A percentile compares a stretch with the other conserved stretches of the same genome.
Conservation (phyloP, 768 basidiomycete genomes). For the Serendipita sp. region DNA sequence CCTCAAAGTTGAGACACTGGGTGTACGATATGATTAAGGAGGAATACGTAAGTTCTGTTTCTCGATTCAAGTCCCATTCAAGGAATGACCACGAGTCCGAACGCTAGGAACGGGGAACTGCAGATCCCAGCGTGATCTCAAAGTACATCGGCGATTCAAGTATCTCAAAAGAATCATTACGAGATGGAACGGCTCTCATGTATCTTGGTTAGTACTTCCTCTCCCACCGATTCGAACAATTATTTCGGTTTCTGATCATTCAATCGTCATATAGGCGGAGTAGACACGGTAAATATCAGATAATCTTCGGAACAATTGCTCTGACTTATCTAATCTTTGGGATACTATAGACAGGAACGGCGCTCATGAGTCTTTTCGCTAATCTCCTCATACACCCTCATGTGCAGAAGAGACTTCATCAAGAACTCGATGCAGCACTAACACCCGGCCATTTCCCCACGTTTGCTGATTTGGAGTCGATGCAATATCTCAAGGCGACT, state of each 20-base stretch:
- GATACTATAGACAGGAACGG: neutral
- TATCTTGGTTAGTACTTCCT: conserved; percentile 9
- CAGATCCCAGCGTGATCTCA: conserved; percentile 31
- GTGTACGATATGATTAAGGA: conserved; percentile 15
- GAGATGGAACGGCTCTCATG: conserved; percentile 8
- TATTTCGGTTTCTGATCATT: neutral
- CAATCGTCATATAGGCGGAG: conserved; percentile 6
- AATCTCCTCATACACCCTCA: conserved; percentile 28
- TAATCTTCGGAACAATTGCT: neutral
- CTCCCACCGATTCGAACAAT: neutral
- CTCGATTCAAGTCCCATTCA: neutral
- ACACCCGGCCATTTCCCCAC: conserved; percentile 25
- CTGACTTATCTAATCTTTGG: neutral
- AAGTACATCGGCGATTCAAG: conserved; percentile 21
- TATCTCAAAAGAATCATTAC: conserved; percentile 9
- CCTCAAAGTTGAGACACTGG: neutral
- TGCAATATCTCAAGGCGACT: conserved; percentile 35
- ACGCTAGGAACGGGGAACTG: conserved; percentile 27
- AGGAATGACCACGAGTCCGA: conserved; percentile 21
- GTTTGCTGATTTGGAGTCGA: conserved; percentile 26
- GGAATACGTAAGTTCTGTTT: conserved; percentile 26
- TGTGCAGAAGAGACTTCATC: conserved; percentile 36
- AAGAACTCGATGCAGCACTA: conserved; percentile 33
- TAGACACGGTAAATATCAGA: conserved; percentile 12
- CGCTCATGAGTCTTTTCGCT: conserved; percentile 25